phyloP scores from a whole-genome alignment of 805 yeast genomes.

The Metschnikowia lunata region DNA sequence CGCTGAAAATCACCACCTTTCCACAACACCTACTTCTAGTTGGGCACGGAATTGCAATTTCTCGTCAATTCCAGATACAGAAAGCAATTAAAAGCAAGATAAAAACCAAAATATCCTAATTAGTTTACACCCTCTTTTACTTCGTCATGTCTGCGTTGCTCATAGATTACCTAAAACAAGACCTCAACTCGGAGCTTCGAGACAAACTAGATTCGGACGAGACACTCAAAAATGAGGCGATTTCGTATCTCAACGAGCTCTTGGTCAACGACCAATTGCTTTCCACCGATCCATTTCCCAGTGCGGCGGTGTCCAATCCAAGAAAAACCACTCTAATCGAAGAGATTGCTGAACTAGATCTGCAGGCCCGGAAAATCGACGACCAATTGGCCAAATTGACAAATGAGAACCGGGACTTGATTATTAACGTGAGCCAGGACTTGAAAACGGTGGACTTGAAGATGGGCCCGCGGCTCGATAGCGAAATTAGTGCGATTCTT shows the following conservation, averaged over 20 bases:
- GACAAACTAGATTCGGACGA: conserved; percentile 19
- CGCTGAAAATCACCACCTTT: too few relatives aligned
- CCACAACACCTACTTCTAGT: too few relatives aligned
- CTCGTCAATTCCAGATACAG: too few relatives aligned
- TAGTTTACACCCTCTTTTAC: not conserved
- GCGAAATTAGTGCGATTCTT: conserved; percentile 10
- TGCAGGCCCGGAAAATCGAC: conserved; percentile 47
- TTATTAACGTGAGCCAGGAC: conserved; percentile 38
- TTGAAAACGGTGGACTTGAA: conserved; percentile 18
- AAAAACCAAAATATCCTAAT: too few relatives aligned
- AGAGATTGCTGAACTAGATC: conserved; percentile 71
- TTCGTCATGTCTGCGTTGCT: conserved; percentile 29
- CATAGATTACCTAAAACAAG: conserved; percentile 28
- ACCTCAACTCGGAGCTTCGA: conserved; percentile 23
- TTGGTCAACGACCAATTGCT: conserved; percentile 46
- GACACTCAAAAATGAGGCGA: conserved; percentile 19
- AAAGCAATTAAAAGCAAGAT: too few relatives aligned
- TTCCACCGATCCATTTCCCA: conserved; percentile 41
- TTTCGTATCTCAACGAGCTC: conserved; percentile 34
- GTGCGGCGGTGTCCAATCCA: conserved; percentile 27
- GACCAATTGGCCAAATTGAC: conserved; percentile 40
- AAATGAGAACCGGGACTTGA: conserved; percentile 41
- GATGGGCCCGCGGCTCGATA: conserved; percentile 14
- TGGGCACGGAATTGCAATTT: too few relatives aligned
- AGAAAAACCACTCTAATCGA: conserved; percentile 44